These are phyloP conservation scores for Cladosporium sp. DNA, from an alignment of 2,329 filamentous ascomycete species.

Conservation along the genomic window DNA sequence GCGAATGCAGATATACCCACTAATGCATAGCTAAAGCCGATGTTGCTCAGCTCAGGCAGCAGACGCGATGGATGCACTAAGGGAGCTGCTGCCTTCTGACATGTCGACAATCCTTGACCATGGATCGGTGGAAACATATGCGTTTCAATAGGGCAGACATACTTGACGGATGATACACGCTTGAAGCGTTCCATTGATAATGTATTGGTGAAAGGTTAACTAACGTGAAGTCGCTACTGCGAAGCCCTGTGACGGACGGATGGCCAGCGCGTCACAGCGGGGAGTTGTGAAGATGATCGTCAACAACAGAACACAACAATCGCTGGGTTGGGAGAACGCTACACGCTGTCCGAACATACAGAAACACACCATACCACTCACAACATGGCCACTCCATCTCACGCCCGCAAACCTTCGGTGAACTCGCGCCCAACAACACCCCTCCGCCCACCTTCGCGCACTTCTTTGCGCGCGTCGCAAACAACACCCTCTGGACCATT, in stretches of 20 bases:
- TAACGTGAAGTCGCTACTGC: background rate
- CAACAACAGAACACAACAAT: background rate
- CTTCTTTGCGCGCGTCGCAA: constrained; percentile 75
- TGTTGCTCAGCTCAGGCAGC: background rate
- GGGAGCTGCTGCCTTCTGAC: background rate
- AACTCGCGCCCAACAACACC: constrained; percentile 83
- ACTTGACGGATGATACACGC: background rate
- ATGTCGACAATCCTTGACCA: background rate
- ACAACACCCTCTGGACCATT: constrained; percentile 44
- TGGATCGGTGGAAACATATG: background rate
- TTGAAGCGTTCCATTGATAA: background rate
- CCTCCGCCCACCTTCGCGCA: constrained; percentile 83
- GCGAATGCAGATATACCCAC: background rate
- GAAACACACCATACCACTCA: background rate
- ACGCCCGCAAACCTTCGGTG: constrained; percentile 27
- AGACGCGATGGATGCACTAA: constrained; percentile 5
- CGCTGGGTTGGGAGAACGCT: background rate
- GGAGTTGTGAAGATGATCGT: constrained; percentile 2
- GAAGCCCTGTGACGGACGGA: background rate
- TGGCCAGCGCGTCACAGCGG: background rate
- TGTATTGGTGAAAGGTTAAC: background rate
- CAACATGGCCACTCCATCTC: constrained; percentile 26
- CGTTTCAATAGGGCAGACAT: background rate
- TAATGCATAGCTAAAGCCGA: background rate
- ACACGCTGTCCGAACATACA: no score